Conservation (phyloP, 495 filamentous ascomycete genomes). For the Daldinia decipiens region DNA sequence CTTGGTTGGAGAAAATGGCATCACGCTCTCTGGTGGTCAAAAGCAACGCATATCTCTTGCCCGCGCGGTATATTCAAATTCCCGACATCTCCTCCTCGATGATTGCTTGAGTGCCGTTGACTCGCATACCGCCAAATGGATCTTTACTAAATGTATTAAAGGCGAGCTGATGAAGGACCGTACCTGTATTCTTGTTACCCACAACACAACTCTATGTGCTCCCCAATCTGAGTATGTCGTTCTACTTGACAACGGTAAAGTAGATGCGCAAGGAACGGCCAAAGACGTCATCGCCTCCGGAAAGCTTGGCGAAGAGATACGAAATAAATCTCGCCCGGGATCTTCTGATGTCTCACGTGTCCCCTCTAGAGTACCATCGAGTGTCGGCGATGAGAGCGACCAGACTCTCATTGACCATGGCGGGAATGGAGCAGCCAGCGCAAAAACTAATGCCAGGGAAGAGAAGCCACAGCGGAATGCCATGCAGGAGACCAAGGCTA, state of each 20-base stretch:
- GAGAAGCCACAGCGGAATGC: conserved; percentile 61
- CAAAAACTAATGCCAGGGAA: conserved; percentile 55
- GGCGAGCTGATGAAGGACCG: conserved; percentile 88
- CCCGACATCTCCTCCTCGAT: conserved; percentile 88
- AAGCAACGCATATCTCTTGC: conserved; percentile 98
- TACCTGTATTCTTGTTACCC: conserved; percentile 97
- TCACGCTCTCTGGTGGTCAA: conserved; percentile 95
- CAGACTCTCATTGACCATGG: conserved; percentile 58
- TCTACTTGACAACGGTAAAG: conserved; percentile 84
- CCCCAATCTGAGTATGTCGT: conserved; percentile 83
- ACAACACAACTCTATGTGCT: conserved; percentile 87
- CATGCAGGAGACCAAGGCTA: conserved; percentile 77
- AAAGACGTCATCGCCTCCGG: conserved; percentile 83
- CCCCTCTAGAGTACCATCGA: conserved; percentile 79
- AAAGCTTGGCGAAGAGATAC: conserved; percentile 83
- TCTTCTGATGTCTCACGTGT: conserved; percentile 73
- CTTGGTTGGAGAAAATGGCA: conserved; percentile 95
- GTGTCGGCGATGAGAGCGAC: conserved; percentile 64
- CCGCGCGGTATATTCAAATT: conserved; percentile 91
- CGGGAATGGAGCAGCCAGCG: conserved; percentile 45
- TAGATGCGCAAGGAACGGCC: conserved; percentile 78
- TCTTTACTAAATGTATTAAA: conserved; percentile 90
- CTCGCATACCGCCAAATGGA: conserved; percentile 98
- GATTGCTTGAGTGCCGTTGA: conserved; percentile 99
- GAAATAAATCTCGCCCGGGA: conserved; percentile 70